phyloP scores from a whole-genome alignment of 2,329 filamentous ascomycete genomes.

The Scortechinia acanthostroma region DNA sequence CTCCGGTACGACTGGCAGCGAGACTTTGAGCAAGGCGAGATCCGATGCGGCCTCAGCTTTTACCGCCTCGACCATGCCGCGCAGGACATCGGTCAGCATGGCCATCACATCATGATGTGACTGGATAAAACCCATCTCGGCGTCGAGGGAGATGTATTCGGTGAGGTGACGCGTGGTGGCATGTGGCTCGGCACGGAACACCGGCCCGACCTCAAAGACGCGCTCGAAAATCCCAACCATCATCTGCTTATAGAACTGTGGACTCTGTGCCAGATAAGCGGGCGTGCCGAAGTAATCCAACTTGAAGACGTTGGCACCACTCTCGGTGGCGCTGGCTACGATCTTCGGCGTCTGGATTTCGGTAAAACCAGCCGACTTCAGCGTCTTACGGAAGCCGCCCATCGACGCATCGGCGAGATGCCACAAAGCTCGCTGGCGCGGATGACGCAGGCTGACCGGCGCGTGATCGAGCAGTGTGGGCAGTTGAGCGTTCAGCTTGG shows the following conservation, averaged over 20 bases:
- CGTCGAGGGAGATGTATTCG: slow-evolving; percentile 81
- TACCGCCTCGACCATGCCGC: slow-evolving; percentile 57
- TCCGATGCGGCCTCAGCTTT: slow-evolving; percentile 60
- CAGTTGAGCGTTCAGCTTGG: no score
- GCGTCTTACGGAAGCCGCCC: no score
- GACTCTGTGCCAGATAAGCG: slow-evolving; percentile 74
- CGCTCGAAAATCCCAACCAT: slow-evolving; percentile 74
- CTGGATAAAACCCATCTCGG: slow-evolving; percentile 82
- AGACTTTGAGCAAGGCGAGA: slow-evolving; percentile 65
- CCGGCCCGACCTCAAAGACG: slow-evolving; percentile 72
- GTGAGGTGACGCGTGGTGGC: slow-evolving; percentile 82
- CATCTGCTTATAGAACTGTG: slow-evolving; percentile 83
- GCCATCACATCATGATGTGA: slow-evolving; percentile 73
- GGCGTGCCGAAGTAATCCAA: slow-evolving; percentile 82
- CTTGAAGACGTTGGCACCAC: slow-evolving; percentile 84
- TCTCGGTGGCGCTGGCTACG: slow-evolving; percentile 83
- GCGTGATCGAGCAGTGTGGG: no score
- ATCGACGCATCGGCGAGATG: no score
- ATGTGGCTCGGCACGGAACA: slow-evolving; percentile 80
- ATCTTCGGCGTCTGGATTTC: slow-evolving; percentile 86
- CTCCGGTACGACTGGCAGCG: slow-evolving; percentile 72
- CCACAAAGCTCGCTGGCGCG: no score
- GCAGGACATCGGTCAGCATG: no score
- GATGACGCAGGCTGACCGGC: no score
- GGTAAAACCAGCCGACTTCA: no score